Percentiles rank a stretch among this genome's conserved stretches.
Evolutionary conservation across 75 land plant genomes (phyloP).

Genomic region (Sequoia sempervirens): DNA sequence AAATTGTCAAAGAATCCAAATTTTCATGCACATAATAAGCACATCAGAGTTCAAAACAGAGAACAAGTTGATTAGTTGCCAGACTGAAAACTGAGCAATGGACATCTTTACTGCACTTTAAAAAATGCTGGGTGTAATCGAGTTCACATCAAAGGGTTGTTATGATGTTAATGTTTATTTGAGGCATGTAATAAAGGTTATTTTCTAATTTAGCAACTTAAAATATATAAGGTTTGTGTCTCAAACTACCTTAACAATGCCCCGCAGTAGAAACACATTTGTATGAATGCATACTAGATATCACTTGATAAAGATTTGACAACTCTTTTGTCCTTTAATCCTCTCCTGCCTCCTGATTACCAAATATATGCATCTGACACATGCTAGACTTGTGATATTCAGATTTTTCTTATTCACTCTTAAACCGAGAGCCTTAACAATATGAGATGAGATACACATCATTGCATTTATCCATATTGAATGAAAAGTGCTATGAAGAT

Average conservation of each 20-base stretch:
- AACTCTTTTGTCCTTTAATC: background rate
- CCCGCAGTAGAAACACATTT: background rate
- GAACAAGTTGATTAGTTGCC: background rate
- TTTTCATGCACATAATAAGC: background rate
- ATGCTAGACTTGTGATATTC: background rate
- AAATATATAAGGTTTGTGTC: background rate
- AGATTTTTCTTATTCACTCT: background rate
- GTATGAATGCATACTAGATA: background rate
- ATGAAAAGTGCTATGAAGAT: too few relatives aligned
- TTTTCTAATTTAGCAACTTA: too few relatives aligned
- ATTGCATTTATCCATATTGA: too few relatives aligned
- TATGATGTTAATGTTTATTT: background rate
- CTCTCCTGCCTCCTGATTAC: background rate
- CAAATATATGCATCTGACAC: background rate
- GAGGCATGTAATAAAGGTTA: background rate
- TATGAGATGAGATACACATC: background rate
- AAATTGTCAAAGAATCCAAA: background rate
- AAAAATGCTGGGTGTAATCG: background rate
- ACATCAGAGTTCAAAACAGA: background rate
- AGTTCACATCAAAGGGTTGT: background rate
- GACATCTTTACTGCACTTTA: background rate
- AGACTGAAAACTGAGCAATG: background rate
- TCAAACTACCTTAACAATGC: background rate
- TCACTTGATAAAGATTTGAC: background rate
- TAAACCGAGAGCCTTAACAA: background rate